phyloP scores from a whole-genome alignment of 371 early-diverging fungal genomes.

The Mortierella sp. region DNA sequence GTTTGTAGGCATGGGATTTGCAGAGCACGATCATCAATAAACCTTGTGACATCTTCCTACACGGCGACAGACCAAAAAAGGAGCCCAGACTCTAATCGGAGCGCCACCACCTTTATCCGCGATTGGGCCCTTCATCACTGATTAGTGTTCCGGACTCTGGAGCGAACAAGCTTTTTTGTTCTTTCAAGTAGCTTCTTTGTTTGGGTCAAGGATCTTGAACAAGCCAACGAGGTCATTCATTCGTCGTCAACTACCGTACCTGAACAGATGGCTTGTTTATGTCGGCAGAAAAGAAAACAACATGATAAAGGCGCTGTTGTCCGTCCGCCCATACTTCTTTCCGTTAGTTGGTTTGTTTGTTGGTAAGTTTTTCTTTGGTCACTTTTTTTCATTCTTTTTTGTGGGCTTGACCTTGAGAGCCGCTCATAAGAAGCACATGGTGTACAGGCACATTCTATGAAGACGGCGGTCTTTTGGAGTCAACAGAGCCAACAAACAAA shows the following conservation, averaged over 20 bases:
- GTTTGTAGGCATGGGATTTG: not conserved
- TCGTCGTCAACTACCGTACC: no score
- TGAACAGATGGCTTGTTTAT: not conserved
- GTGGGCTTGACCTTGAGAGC: slow-evolving; percentile 1
- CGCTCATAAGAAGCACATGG: slow-evolving; percentile 3
- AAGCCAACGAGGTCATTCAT: not conserved
- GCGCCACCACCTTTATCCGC: not conserved
- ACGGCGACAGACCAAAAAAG: not conserved
- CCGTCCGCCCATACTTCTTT: not conserved
- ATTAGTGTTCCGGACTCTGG: no score
- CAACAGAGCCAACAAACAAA: not conserved
- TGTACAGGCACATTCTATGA: not conserved
- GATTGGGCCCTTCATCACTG: not conserved
- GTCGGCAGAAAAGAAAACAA: not conserved
- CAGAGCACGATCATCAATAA: not conserved
- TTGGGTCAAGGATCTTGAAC: not conserved
- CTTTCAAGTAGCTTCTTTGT: not conserved
- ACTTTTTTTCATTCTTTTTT: not conserved
- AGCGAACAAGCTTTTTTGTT: not conserved
- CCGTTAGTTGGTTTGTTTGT: no score
- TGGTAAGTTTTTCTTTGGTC: not conserved
- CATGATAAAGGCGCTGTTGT: not conserved
- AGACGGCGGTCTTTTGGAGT: not conserved
- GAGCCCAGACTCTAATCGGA: not conserved
- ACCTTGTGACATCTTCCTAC: not conserved